Evolutionary conservation across 148 eudicot genomes (phyloP).

Genomic region (Rhododendron griersonianum): DNA sequence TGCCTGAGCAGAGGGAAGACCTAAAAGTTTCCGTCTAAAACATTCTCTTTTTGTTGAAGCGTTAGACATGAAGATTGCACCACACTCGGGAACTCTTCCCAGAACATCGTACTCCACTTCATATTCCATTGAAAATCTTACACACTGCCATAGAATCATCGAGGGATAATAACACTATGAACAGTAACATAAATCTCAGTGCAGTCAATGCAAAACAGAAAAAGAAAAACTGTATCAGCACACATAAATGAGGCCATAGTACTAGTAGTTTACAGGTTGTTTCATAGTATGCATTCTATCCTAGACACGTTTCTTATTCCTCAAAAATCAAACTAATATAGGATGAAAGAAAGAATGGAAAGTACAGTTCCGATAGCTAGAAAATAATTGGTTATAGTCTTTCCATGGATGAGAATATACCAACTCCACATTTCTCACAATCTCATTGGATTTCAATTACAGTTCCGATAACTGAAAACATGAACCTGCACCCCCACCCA

Average conservation of each 20-base stretch:
- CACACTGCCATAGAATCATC: slow-evolving; percentile 2
- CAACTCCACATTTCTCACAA: not conserved
- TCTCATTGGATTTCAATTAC: not conserved
- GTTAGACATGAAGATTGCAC: slow-evolving; percentile 72
- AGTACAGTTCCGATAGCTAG: not conserved
- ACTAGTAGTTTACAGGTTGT: not conserved
- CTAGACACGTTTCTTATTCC: not conserved
- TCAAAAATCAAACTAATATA: not conserved
- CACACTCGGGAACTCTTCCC: slow-evolving; percentile 45
- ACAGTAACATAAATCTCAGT: not conserved
- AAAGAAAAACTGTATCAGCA: not conserved
- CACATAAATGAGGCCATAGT: not conserved
- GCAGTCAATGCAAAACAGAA: not conserved
- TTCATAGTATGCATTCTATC: not conserved
- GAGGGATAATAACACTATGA: not conserved
- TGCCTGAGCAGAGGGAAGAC: slow-evolving; percentile 39
- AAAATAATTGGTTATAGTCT: not conserved
- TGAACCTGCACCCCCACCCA: not conserved
- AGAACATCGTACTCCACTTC: slow-evolving; percentile 16
- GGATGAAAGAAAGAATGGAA: not conserved
- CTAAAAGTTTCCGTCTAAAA: slow-evolving; percentile 43
- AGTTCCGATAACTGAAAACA: not conserved
- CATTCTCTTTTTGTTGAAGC: slow-evolving; percentile 44
- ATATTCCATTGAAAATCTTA: slow-evolving; percentile 18
- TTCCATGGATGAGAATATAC: not conserved